Evolutionary conservation across 371 early-diverging fungal species (phyloP).

Genomic region (Mortierella sp.): DNA sequence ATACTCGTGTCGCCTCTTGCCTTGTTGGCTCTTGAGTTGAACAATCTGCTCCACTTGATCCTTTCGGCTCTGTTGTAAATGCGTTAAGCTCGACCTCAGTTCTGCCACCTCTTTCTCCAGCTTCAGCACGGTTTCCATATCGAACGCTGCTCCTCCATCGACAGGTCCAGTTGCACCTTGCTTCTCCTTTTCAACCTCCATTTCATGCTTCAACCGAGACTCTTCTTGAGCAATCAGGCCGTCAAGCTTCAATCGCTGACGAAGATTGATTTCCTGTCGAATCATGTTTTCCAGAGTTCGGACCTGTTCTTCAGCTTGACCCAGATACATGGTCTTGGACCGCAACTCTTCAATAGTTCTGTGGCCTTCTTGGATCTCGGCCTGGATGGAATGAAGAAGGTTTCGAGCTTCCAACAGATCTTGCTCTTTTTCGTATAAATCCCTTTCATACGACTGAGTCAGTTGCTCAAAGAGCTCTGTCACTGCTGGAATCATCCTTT

Average conservation of each 20-base stretch:
- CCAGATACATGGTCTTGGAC: conserved; percentile 32
- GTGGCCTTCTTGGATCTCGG: conserved; percentile 45
- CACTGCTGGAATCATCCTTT: conserved; percentile 49
- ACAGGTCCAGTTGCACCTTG: not conserved
- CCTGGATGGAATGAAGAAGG: conserved; percentile 40
- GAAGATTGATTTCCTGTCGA: conserved; percentile 49
- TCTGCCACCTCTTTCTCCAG: conserved; percentile 46
- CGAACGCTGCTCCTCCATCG: not conserved
- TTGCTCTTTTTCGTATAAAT: conserved; percentile 69
- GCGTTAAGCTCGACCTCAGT: conserved; percentile 12
- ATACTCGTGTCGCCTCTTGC: conserved; percentile 62
- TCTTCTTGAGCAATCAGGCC: conserved; percentile 33
- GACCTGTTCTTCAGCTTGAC: conserved; percentile 43
- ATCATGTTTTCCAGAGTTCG: conserved; percentile 38
- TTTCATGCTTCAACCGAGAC: conserved; percentile 21
- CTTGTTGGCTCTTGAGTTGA: conserved; percentile 50
- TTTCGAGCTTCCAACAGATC: conserved; percentile 62
- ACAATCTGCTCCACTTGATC: conserved; percentile 53
- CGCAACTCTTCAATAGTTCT: conserved; percentile 33
- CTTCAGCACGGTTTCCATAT: conserved; percentile 14
- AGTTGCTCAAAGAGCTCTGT: conserved; percentile 53
- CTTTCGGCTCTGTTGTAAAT: conserved; percentile 37
- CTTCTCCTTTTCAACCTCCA: conserved; percentile 17
- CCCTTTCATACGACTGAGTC: conserved; percentile 57
- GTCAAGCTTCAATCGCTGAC: conserved; percentile 45